phyloP scores from a whole-genome alignment of 129 eudicot species.

The Flaveria sonorensis region DNA sequence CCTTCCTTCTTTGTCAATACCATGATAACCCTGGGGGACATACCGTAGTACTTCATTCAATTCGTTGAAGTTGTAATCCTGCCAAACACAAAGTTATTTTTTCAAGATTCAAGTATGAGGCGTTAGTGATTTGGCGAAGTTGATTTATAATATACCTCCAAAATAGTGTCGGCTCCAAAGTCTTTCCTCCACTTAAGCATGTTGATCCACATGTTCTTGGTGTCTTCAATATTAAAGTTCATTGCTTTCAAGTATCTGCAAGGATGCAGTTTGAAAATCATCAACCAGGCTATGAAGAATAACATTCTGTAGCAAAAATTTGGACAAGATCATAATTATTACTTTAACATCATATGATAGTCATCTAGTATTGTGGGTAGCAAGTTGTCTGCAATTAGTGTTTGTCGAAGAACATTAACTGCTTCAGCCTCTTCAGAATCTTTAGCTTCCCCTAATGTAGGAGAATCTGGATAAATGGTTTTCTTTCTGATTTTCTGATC shows the following conservation, averaged over 20 bases:
- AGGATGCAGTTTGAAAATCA: slow-evolving; percentile 1
- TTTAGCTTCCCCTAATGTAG: slow-evolving; percentile 55
- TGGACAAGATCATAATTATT: slow-evolving; percentile 3
- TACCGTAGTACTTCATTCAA: slow-evolving; percentile 56
- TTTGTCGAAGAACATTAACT: slow-evolving; percentile 60
- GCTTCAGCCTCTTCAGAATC: slow-evolving; percentile 61
- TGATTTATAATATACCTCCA: slow-evolving; percentile 47
- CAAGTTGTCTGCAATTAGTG: slow-evolving; percentile 56
- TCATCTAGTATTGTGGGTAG: slow-evolving; percentile 67
- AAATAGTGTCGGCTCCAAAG: slow-evolving; percentile 73
- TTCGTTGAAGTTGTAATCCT: slow-evolving; percentile 69
- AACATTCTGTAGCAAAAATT: not conserved
- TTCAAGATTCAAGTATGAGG: not conserved
- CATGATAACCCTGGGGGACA: slow-evolving; percentile 82
- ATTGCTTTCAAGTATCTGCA: slow-evolving; percentile 77
- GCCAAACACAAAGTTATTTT: not conserved
- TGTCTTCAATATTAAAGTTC: slow-evolving; percentile 63
- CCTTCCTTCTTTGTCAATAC: slow-evolving; percentile 71
- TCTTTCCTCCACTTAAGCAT: slow-evolving; percentile 94
- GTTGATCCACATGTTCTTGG: slow-evolving; percentile 80
- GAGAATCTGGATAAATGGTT: slow-evolving; percentile 39
- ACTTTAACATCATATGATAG: slow-evolving; percentile 73
- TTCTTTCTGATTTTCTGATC: slow-evolving; percentile 56
- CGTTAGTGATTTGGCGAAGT: not conserved
- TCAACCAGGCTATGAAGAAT: not conserved